Evolutionary conservation across 371 early-diverging fungal species (phyloP).

Genomic region (Mucor piriformis): DNA sequence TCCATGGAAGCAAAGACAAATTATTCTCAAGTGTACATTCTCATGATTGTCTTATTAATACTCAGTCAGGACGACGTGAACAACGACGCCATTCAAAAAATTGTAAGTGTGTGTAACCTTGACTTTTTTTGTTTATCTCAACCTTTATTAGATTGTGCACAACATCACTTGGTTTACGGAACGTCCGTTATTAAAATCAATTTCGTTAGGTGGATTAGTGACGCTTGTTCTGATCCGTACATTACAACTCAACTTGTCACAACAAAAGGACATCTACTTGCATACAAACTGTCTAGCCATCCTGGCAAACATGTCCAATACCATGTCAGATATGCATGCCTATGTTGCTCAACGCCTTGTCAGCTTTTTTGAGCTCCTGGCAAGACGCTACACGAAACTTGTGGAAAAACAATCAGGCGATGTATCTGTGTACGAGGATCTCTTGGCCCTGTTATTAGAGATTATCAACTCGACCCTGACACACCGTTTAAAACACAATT

Average conservation of each 20-base stretch:
- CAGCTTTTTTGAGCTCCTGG: conserved; percentile 71
- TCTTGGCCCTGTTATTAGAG: conserved; percentile 69
- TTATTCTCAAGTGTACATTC: conserved; percentile 70
- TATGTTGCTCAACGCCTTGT: conserved; percentile 74
- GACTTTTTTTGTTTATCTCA: neutral
- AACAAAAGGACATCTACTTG: conserved; percentile 72
- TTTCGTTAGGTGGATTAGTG: conserved; percentile 70
- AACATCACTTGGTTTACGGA: conserved; percentile 80
- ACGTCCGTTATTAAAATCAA: conserved; percentile 60
- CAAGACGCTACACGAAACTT: conserved; percentile 67
- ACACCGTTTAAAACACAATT: conserved; percentile 67
- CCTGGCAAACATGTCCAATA: conserved; percentile 69
- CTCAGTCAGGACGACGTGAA: conserved; percentile 76
- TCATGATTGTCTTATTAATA: conserved; percentile 65
- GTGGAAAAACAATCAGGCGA: conserved; percentile 43
- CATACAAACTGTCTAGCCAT: conserved; percentile 72
- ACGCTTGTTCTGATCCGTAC: conserved; percentile 67
- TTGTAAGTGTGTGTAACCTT: too few species aligned
- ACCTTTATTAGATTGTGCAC: conserved; percentile 48
- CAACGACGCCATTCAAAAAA: conserved; percentile 74
- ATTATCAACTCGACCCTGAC: conserved; percentile 70
- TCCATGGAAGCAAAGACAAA: conserved; percentile 63
- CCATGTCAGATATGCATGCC: conserved; percentile 65
- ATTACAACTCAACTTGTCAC: conserved; percentile 71
- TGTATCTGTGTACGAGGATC: conserved; percentile 65